Base-by-base conservation (phyloP, 345 rosid species). In the Citrus australasica region DNA sequence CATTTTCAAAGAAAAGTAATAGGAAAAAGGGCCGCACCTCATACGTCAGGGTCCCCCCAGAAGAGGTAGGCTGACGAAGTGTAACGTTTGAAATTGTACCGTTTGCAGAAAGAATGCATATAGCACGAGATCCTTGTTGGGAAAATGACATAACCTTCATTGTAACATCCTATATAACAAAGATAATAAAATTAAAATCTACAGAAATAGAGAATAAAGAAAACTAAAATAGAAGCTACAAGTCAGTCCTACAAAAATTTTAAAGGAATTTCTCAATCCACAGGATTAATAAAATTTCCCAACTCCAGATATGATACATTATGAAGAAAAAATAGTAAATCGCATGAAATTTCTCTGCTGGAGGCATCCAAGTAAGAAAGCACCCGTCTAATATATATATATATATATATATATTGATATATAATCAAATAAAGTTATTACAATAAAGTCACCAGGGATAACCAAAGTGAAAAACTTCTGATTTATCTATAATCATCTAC, bases 81-180 rank as follows among this genome's bases (percentile, higher is more conserved):
- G 98, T 91, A 72, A 96, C 98, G 79, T 90, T 96, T 22, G 98
- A 94, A 78, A 94, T 87, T 63, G 91, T 91, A 64, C 98, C 98
- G 38, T 85, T 92, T 13, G 98, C 98, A 21, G 95, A 94, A 55
- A 94, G 98, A 79, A 96, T 76, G 78, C 99, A 94, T 33, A 94
- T 89, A 79, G 98, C 94, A 64, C 90, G 95, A 76, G 92, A 73
- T 73, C 90, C 89, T 88, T 92, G 95, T 80, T 93, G 97, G 76
- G 95, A 89, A 79, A 96, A 90, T 66, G 93, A 85, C 97, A 96
- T 92, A 69, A 96, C 79, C 87, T 94, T 96, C 99, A 90, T 96
- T 16, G 86, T 88, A 77, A 96, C 94, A 86, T 96, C 99, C 99
- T 96, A 81, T 96, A 80, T 46, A 81, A 51, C 28, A 79, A 76